Conservation (phyloP, 257 asterid genomes). For the Voacanga thouarsii region DNA sequence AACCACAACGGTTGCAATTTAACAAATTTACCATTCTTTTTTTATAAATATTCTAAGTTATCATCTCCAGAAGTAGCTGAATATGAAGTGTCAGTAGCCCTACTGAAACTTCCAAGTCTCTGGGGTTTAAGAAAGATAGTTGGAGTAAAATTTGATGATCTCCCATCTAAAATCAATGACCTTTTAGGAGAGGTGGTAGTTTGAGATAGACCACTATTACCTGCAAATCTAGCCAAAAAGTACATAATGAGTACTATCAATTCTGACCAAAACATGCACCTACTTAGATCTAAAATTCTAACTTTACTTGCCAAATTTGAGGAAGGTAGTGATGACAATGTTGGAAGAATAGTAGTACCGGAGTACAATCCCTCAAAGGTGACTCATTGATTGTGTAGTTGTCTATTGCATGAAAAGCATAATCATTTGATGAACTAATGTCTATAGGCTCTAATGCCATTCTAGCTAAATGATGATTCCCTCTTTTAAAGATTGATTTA, state of each 20-base stretch:
- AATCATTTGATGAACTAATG: constrained; percentile 85
- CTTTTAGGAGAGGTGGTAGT: constrained; percentile 40
- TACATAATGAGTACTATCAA: constrained; percentile 7
- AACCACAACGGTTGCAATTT: constrained; percentile 2
- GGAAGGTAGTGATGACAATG: constrained; percentile 36
- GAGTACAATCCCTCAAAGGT: constrained; percentile 55
- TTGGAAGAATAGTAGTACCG: constrained; percentile 39
- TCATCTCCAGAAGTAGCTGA: constrained; percentile 27
- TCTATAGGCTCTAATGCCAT: constrained; percentile 61
- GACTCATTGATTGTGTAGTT: constrained; percentile 54
- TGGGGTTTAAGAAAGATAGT: constrained; percentile 16
- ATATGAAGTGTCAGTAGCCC: constrained; percentile 43
- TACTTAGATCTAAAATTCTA: constrained; percentile 8
- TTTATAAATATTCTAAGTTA: constrained; percentile 19
- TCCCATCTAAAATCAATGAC: constrained; percentile 36
- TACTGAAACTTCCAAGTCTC: constrained; percentile 26
- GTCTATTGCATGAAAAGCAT: constrained; percentile 74
- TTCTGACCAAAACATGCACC: constrained; percentile 12
- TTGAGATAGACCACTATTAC: constrained; percentile 26
- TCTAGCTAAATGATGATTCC: constrained; percentile 26
- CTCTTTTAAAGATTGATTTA: constrained; percentile 24
- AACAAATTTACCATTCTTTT: constrained; percentile 28
- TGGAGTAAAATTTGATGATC: constrained; percentile 26
- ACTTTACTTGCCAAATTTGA: constrained; percentile 43
- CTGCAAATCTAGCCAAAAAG: constrained; percentile 34